Conservation (phyloP, 495 filamentous ascomycete species). For the Aspergillus haitiensis region DNA sequence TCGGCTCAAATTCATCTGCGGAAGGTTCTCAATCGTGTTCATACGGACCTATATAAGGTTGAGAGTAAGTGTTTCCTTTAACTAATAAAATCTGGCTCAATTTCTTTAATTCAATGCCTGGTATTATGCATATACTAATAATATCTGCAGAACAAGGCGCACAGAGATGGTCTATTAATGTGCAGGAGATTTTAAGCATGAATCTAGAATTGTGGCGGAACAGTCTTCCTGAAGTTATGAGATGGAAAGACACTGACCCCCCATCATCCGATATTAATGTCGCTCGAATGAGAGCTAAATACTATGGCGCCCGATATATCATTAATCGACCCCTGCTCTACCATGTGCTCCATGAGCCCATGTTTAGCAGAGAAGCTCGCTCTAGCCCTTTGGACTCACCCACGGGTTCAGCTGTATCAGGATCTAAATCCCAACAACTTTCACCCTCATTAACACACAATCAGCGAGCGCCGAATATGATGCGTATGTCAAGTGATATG, state of each 20-base stretch:
- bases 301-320: conserved; percentile 88
- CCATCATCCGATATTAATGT: conserved; percentile 75
- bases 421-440: conserved; percentile 35
- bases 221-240: conserved; percentile 48
- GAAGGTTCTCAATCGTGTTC: conserved; percentile 80
- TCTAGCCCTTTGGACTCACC: conserved; percentile 35
- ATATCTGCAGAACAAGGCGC: conserved; percentile 29
- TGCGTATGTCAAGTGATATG: conserved; percentile 39
- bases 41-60: conserved; percentile 75
- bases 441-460: conserved; percentile 33
- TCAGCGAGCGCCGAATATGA: conserved; percentile 33
- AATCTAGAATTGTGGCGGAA: conserved; percentile 53
- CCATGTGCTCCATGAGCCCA: conserved; percentile 55
- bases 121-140: not conserved
- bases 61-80: conserved; percentile 36
- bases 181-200: conserved; percentile 42
- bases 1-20: conserved; percentile 82
- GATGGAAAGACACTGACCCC: conserved; percentile 67
- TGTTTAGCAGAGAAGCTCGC: conserved; percentile 19
- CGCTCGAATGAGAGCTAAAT: conserved; percentile 88
- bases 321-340: conserved; percentile 81
- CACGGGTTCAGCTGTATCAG: conserved; percentile 29
- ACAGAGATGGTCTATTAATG: conserved; percentile 33
- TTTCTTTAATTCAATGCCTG: too few relatives aligned
- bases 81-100: too few relatives aligned